phyloP scores from a whole-genome alignment of 202 grass and related monocot genomes.

The Hordeum pubiflorum region DNA sequence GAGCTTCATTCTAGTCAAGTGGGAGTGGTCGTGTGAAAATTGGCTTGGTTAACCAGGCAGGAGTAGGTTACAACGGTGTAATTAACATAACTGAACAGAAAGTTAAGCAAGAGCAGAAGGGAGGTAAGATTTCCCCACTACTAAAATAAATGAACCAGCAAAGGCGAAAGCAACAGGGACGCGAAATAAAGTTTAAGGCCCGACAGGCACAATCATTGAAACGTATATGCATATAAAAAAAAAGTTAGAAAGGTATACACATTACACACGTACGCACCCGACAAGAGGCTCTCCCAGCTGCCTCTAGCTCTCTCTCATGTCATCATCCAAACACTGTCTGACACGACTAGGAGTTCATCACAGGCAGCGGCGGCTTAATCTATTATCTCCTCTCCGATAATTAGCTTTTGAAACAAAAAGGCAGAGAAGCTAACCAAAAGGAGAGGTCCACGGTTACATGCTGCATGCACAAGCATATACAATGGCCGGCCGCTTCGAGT shows the following conservation, averaged over 20 bases:
- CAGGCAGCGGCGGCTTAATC: neutral
- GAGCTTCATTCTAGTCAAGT: neutral
- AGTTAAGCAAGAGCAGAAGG: neutral
- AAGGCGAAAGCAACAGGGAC: constrained; percentile 13
- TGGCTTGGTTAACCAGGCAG: neutral
- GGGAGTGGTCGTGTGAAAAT: neutral
- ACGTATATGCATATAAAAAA: constrained; percentile 19
- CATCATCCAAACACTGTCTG: constrained; percentile 18
- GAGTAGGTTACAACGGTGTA: neutral
- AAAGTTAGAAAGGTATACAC: constrained; percentile 23
- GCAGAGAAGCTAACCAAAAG: constrained; percentile 8
- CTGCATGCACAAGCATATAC: constrained; percentile 39
- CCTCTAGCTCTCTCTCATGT: neutral
- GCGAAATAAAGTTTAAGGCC: constrained; percentile 4
- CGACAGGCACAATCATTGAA: constrained; percentile 43
- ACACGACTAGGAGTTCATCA: neutral
- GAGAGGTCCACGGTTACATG: constrained; percentile 3
- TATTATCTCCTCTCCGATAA: neutral
- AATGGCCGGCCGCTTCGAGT: neutral
- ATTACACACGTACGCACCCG: constrained; percentile 35
- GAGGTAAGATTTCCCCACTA: neutral
- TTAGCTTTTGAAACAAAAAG: constrained; percentile 1
- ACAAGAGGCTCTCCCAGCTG: neutral
- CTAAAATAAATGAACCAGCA: neutral
- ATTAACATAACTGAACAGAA: neutral